A percentile compares a stretch with the other conserved stretches of the same genome.
These are phyloP conservation scores for Drosera capensis DNA, from an alignment of 148 eudicot genomes.

Conservation along the genomic window DNA sequence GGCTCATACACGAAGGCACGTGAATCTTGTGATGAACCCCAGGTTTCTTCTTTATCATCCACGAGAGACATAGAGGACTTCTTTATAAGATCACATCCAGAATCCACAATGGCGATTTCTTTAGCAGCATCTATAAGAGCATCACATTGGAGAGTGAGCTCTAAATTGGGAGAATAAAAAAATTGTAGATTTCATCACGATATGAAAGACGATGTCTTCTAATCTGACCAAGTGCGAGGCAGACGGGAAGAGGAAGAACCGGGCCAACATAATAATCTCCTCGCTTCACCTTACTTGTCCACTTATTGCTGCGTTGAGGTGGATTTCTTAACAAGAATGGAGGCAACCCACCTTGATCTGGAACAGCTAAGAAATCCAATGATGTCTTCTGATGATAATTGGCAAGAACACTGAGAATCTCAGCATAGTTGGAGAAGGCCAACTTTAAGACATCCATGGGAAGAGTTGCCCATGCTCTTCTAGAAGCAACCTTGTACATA, in stretches of 20 bases:
- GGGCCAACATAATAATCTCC: slow-evolving; percentile 48
- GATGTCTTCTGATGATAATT: slow-evolving; percentile 18
- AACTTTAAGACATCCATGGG: slow-evolving; percentile 35
- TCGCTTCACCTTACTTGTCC: slow-evolving; percentile 31
- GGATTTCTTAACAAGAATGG: slow-evolving; percentile 46
- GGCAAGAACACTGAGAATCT: slow-evolving; percentile 13
- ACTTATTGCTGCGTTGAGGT: slow-evolving; percentile 33
- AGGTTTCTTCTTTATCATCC: slow-evolving; percentile 33
- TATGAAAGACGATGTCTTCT: slow-evolving; percentile 13
- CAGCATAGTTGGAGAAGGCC: slow-evolving; percentile 32
- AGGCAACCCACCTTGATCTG: slow-evolving; percentile 34
- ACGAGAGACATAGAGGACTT: slow-evolving; percentile 39
- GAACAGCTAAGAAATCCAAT: slow-evolving; percentile 40
- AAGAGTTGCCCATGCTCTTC: slow-evolving; percentile 31
- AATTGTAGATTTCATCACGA: slow-evolving; percentile 14
- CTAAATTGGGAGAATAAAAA: slow-evolving; percentile 28
- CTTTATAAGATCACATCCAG: slow-evolving; percentile 10
- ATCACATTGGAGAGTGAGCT: slow-evolving; percentile 22
- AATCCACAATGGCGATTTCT: slow-evolving; percentile 13
- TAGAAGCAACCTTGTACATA: slow-evolving; percentile 41
- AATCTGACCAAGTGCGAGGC: slow-evolving; percentile 29
- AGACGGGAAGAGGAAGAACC: slow-evolving; percentile 41
- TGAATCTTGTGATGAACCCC: slow-evolving; percentile 9
- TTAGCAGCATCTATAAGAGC: slow-evolving; percentile 23
- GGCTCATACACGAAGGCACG: slow-evolving; percentile 23